Base-by-base conservation (phyloP, 2,329 filamentous ascomycete species). In the Fusarium globosum region DNA sequence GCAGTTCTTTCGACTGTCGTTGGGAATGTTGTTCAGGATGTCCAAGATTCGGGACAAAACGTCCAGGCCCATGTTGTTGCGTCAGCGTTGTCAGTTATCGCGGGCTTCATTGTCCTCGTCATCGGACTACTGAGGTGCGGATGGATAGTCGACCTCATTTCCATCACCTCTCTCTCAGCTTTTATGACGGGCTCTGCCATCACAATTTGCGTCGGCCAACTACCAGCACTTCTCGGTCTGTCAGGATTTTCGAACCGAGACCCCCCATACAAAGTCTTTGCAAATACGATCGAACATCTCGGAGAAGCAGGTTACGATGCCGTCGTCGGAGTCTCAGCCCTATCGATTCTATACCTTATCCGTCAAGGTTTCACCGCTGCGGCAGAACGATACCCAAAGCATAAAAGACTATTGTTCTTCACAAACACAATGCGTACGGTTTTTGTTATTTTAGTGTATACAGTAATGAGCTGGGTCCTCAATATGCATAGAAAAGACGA, bases 101-200 rank as follows among this genome's bases (percentile, higher is more conserved):
- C 90, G 11, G 96, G 96, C 42, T 87, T 86, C 41, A 93, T 98
- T 65, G 92, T 98, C 42, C 86, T 92, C 56, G 89, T 91, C 70
- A 89, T 98, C 69, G 96, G 96, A 7, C 84, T 98, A 7, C 84
- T 94, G 48, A 91, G 95, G 52, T 88, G 92, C 42, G 96, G 96
- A 11, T 97, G 95, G 90, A 91, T 98, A 57, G 95, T 98, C 53
- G 95, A 98, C 75, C 89, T 98, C 78, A 98, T 98, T 77, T 94
- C 96, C 3, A 89, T 98, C 63, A 92, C 94, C 4, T 94, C 95
- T 0, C 94, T 98, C 61, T 95, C 94, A 0, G 95, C 96, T 6
- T 98, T 97, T 85, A 98, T 98, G 93, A 98, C 96, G 0, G 96
- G 96, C 6, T 97, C 96, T 10, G 95, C 96, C 61, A 88, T 99